A percentile compares a stretch with the other conserved stretches of the same genome.
Conservation (phyloP, 257 asterid species). For the Nicotiana paniculata region DNA sequence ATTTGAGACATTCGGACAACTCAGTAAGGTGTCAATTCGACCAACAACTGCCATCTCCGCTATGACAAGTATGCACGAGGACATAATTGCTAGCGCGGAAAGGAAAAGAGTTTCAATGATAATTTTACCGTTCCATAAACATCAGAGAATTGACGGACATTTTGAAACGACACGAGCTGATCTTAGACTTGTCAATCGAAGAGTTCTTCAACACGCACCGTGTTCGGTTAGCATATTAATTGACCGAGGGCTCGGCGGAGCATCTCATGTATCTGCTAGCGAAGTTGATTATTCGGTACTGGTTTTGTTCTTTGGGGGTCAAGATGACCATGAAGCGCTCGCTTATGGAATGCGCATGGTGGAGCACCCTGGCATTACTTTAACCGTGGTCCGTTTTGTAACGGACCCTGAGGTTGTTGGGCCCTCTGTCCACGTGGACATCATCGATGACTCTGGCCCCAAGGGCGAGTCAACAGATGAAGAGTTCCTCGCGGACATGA, state of each 20-base stretch:
- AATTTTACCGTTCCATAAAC: constrained; percentile 48
- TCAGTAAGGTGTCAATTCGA: constrained; percentile 35
- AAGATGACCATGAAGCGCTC: not conserved
- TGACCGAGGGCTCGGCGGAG: constrained; percentile 57
- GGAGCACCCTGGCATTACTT: constrained; percentile 16
- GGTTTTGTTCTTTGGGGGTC: constrained; percentile 42
- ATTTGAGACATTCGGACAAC: constrained; percentile 40
- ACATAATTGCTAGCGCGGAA: constrained; percentile 33
- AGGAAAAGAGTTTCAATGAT: constrained; percentile 40
- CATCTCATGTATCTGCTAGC: constrained; percentile 49
- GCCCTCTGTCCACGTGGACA: constrained; percentile 4
- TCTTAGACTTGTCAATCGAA: constrained; percentile 35
- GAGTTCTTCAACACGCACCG: constrained; percentile 44
- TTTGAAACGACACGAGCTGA: constrained; percentile 37
- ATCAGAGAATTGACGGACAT: constrained; percentile 38
- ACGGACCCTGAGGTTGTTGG: not conserved
- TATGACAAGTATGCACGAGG: constrained; percentile 38
- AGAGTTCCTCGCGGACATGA: not conserved
- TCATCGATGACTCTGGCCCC: not conserved
- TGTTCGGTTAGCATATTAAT: constrained; percentile 41
- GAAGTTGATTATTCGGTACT: constrained; percentile 30
- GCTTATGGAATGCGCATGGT: not conserved
- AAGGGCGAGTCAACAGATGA: not conserved
- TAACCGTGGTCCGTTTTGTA: constrained; percentile 3
- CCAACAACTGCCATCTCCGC: constrained; percentile 50